These are phyloP conservation scores for Rhodotorula diobovata DNA, from an alignment of 768 basidiomycete species.

Conservation along the genomic window DNA sequence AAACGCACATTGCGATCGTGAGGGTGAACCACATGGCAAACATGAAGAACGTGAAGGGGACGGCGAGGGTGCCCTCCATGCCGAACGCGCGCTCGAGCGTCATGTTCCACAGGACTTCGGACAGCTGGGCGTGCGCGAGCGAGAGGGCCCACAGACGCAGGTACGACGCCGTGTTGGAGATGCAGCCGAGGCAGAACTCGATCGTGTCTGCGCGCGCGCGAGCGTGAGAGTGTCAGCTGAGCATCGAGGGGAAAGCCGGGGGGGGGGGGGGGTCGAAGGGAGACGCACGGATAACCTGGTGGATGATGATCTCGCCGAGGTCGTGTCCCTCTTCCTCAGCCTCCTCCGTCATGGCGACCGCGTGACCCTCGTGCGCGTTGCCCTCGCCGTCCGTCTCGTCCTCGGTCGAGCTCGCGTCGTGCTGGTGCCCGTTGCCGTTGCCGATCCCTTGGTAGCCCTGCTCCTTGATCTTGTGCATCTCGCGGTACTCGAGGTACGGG, in stretches of 20 bases:
- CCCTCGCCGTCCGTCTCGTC: slow-evolving; percentile 60
- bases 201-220: slow-evolving; percentile 51
- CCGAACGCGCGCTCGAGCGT: slow-evolving; percentile 52
- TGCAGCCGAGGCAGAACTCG: slow-evolving; percentile 98
- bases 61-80: slow-evolving; percentile 49
- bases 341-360: slow-evolving; percentile 59
- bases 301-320: slow-evolving; percentile 88
- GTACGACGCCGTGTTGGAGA: slow-evolving; percentile 49
- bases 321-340: slow-evolving; percentile 64
- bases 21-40: slow-evolving; percentile 74
- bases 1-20: slow-evolving; percentile 57
- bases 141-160: slow-evolving; percentile 90
- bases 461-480: slow-evolving; percentile 72
- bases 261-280: no score
- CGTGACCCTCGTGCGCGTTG: slow-evolving; percentile 67
- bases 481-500: slow-evolving; percentile 85
- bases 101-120: slow-evolving; percentile 68
- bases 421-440: slow-evolving; percentile 49
- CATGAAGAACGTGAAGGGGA: slow-evolving; percentile 62
- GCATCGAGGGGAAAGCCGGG: neutral
- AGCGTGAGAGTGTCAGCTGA: neutral
- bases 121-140: slow-evolving; percentile 93
- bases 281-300: slow-evolving; percentile 89
- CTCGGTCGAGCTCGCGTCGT: slow-evolving; percentile 56
- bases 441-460: slow-evolving; percentile 72